A percentile compares a stretch with the other conserved stretches of the same genome.
Evolutionary conservation across 2,329 filamentous ascomycete genomes (phyloP).

Genomic region (Diplocarpon mali): DNA sequence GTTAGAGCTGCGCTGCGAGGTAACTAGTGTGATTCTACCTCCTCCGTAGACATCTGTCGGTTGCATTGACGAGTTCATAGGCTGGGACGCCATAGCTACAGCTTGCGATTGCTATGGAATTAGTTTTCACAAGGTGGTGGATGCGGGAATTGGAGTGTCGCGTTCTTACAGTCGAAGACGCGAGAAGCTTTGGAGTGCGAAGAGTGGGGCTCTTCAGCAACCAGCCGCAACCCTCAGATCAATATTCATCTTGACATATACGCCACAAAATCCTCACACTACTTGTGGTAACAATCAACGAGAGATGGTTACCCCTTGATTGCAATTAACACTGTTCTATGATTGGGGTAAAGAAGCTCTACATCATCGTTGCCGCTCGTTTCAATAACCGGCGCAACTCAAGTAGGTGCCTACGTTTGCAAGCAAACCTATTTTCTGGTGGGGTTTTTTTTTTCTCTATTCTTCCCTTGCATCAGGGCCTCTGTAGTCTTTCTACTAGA

Average conservation of each 20-base stretch:
- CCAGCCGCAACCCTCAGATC: not conserved
- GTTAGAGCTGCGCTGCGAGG: conserved; percentile 3
- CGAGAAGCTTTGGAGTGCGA: not conserved
- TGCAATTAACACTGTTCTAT: no score
- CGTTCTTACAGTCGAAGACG: conserved; percentile 5
- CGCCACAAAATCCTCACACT: not conserved
- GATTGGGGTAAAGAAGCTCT: no score
- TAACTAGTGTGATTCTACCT: conserved; percentile 32
- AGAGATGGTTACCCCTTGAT: no score
- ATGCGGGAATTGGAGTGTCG: not conserved
- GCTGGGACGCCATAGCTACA: conserved; percentile 41
- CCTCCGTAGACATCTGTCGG: conserved; percentile 54
- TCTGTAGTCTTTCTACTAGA: no score
- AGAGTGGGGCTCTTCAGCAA: not conserved
- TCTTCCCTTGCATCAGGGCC: no score
- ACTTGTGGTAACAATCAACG: no score
- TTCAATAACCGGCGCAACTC: no score
- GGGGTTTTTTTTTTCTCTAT: no score
- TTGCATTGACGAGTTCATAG: conserved; percentile 42
- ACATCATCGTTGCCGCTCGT: no score
- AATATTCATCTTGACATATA: not conserved
- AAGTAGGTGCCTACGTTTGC: no score
- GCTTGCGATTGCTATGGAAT: not conserved
- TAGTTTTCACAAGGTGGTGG: not conserved
- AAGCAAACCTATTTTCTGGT: no score